phyloP scores from a whole-genome alignment of 495 filamentous ascomycete genomes.

The Neurospora sp. region DNA sequence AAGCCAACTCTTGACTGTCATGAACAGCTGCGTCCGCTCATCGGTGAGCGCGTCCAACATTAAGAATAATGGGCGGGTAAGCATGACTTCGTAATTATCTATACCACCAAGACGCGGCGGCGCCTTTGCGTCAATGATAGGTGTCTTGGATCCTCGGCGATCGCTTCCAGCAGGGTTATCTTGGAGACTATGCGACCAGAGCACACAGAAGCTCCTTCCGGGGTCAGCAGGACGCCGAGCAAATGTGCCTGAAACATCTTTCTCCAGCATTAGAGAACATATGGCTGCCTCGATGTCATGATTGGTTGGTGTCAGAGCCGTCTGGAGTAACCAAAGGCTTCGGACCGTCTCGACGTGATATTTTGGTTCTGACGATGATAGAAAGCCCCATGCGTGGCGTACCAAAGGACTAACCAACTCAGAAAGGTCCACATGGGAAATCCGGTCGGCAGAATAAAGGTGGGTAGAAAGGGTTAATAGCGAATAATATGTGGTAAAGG shows the following conservation, averaged over 20 bases:
- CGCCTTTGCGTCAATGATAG: constrained; percentile 40
- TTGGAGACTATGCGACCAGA: constrained; percentile 73
- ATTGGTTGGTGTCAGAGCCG: constrained; percentile 37
- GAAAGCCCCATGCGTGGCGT: constrained; percentile 61
- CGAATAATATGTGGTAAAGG: constrained; percentile 47
- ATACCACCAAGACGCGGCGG: constrained; percentile 35
- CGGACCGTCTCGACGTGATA: constrained; percentile 89
- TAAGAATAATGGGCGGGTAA: constrained; percentile 73
- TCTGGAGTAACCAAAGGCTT: constrained; percentile 75
- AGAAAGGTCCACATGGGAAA: constrained; percentile 48
- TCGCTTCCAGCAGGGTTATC: constrained; percentile 40
- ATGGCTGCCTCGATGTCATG: constrained; percentile 70
- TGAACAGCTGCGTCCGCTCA: constrained; percentile 60
- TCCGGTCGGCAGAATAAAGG: constrained; percentile 48
- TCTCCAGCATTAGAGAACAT: constrained; percentile 57
- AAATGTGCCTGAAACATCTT: constrained; percentile 41
- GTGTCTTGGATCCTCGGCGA: constrained; percentile 36
- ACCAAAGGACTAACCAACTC: constrained; percentile 59
- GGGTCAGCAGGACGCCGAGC: constrained; percentile 41
- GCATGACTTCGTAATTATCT: constrained; percentile 54
- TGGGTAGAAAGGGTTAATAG: constrained; percentile 52
- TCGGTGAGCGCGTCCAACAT: constrained; percentile 71
- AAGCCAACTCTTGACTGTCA: constrained; percentile 73
- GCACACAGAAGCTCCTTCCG: constrained; percentile 55
- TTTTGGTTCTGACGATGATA: constrained; percentile 72